Conservation (phyloP, 352 stramenopile genomes). For the Phytophthora tentaculata region DNA sequence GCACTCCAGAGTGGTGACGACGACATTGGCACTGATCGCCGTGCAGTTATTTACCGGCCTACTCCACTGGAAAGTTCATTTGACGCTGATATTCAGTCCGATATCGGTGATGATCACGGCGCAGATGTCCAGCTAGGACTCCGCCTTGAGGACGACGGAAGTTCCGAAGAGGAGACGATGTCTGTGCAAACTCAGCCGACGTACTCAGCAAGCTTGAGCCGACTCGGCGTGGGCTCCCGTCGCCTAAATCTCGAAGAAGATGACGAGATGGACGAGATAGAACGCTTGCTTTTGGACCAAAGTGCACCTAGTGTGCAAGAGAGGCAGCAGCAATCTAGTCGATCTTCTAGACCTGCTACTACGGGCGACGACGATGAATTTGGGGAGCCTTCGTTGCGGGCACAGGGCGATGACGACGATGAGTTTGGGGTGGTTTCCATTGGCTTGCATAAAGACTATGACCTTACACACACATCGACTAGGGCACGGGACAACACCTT, state of each 20-base stretch:
- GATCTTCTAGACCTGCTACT: background rate
- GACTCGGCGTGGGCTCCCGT: slow-evolving; percentile 15
- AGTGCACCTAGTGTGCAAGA: slow-evolving; percentile 7
- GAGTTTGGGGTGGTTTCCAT: slow-evolving; percentile 3
- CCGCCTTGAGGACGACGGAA: slow-evolving; percentile 24
- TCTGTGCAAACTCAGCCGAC: slow-evolving; percentile 4
- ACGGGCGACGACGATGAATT: slow-evolving; percentile 2
- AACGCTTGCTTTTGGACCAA: slow-evolving; percentile 33
- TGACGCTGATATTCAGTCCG: slow-evolving; percentile 10
- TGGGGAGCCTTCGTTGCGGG: background rate
- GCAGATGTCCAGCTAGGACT: slow-evolving; percentile 10
- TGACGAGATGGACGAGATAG: slow-evolving; percentile 44
- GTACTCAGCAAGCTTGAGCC: slow-evolving; percentile 11
- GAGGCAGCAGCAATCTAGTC: background rate
- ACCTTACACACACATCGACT: background rate
- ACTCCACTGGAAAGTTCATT: slow-evolving; percentile 29
- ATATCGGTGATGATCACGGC: slow-evolving; percentile 13
- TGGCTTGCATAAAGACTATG: background rate
- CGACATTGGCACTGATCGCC: background rate
- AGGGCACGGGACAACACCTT: background rate
- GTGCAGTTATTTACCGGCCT: background rate
- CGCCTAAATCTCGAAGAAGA: slow-evolving; percentile 36
- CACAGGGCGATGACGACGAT: slow-evolving; percentile 1
- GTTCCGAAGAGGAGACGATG: slow-evolving; percentile 35
- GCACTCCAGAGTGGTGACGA: slow-evolving; percentile 4